Conservation (phyloP, 768 basidiomycete species). For the Phanerodontia chrysosporium region DNA sequence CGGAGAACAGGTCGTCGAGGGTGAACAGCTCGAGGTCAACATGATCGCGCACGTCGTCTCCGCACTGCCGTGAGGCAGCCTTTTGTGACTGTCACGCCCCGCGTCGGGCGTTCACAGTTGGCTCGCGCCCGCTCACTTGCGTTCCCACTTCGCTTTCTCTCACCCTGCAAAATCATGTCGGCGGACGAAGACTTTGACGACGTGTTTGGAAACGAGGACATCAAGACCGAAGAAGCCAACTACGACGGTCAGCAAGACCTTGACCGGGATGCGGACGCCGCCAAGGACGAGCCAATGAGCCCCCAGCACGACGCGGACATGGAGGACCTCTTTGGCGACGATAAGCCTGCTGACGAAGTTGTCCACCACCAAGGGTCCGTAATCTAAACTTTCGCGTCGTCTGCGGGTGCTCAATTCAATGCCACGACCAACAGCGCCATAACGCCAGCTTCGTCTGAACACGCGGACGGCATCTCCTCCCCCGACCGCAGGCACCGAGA, state of each 20-base stretch:
- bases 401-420: conserved; percentile 3
- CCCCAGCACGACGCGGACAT: conserved; percentile 48
- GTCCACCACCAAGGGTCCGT: conserved; percentile 46
- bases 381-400: not conserved
- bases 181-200: not conserved
- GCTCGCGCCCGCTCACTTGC: not conserved
- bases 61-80: too few relatives aligned
- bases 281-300: conserved; percentile 5
- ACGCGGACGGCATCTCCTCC: conserved; percentile 52
- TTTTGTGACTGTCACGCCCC: too few relatives aligned
- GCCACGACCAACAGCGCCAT: conserved; percentile 18
- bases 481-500: conserved; percentile 54
- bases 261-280: conserved; percentile 8
- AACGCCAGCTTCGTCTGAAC: conserved; percentile 25
- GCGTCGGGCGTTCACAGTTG: too few relatives aligned
- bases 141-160: not conserved
- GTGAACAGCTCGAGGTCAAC: too few relatives aligned
- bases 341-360: conserved; percentile 45
- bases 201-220: not conserved
- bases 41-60: too few relatives aligned
- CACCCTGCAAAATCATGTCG: not conserved
- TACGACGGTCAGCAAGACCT: not conserved
- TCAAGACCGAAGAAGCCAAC: conserved; percentile 3
- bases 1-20: too few relatives aligned
- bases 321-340: conserved; percentile 80